Base-by-base conservation (phyloP, 1,139 yeast genomes). In the Candida tetrigidarum region DNA sequence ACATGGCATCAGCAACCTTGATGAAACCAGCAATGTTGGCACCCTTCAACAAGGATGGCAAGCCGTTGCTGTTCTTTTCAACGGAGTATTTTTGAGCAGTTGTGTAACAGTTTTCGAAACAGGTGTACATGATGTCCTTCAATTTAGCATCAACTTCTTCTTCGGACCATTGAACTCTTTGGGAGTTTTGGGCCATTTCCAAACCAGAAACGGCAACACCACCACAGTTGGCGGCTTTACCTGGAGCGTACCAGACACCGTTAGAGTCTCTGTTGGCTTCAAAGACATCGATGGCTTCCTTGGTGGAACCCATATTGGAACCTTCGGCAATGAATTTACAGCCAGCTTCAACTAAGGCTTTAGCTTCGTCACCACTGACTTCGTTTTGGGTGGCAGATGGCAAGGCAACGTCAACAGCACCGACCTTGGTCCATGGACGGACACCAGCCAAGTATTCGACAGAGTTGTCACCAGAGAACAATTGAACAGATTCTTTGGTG, bases 181-280 rank as follows among this genome's bases (percentile, higher is more conserved):
- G 95, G 50, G 97, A 90, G 88, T 93, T 93, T 80, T 93, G 99
- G 53, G 98, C 97, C 98, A 93, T 93, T 80, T 93, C 99, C 59
- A 93, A 83, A 68, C 98, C 98, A 52, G 97, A 90, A 50, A 92
- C 97, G 50, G 97, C 96, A 62, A 93, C 99, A 84, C 98, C 99
- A 78, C 98, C 98, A 78, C 96, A 87, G 84, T 93, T 93, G 65
- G 98, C 95, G 61, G 97, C 97, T 83, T 93, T 93, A 74, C 98
- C 98, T 68, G 97, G 97, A 62, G 96, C 98, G 75, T 92, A 92
- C 98, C 98, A 93, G 70, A 91, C 89, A 46, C 50, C 53, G 56
- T 86, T 79, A 58, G 80, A 68, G 56, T 77, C 60, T 79, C 97
- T 87, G 72, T 82, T 83, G 61, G 86, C 86, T 81, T 93, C 99